phyloP scores from a whole-genome alignment of 176 grass and related monocot species.

The Triticum turgidum region DNA sequence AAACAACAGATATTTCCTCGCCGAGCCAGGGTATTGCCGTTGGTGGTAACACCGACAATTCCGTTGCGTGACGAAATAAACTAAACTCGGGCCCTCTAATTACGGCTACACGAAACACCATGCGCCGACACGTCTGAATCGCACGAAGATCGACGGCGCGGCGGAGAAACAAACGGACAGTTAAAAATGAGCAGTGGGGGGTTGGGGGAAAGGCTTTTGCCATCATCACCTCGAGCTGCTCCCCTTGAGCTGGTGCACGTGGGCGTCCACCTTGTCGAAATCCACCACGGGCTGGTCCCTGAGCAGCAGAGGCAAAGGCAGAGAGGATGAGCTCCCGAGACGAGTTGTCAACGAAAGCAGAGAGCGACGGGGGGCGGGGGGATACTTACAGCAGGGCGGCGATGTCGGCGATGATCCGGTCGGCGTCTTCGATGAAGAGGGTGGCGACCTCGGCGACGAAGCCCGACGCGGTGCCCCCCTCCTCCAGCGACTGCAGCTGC shows the following conservation, averaged over 20 bases:
- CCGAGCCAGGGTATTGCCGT: no score
- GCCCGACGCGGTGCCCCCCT: constrained; percentile 43
- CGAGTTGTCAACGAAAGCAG: neutral
- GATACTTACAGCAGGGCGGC: constrained; percentile 45
- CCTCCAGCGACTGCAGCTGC: constrained; percentile 84
- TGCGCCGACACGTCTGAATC: no score
- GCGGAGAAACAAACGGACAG: no score
- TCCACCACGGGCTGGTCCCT: constrained; percentile 68
- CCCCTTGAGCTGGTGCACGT: constrained; percentile 85
- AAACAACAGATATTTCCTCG: no score
- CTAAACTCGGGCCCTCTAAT: no score
- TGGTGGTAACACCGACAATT: no score
- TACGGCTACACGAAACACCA: no score
- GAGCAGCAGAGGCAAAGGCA: neutral
- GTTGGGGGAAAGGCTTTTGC: neutral
- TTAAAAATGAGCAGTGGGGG: neutral
- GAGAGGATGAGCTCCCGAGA: neutral
- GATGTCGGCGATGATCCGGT: constrained; percentile 60
- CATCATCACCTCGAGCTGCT: constrained; percentile 88
- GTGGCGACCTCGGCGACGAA: constrained; percentile 73
- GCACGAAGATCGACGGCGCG: no score
- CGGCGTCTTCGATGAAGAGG: constrained; percentile 74
- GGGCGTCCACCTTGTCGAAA: constrained; percentile 66
- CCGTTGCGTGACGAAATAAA: no score
- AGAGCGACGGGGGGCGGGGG: neutral